Percentiles rank a stretch among this genome's conserved stretches.
Conservation (phyloP, 2,329 filamentous ascomycete genomes). For the Rasamsonia emersonii region DNA sequence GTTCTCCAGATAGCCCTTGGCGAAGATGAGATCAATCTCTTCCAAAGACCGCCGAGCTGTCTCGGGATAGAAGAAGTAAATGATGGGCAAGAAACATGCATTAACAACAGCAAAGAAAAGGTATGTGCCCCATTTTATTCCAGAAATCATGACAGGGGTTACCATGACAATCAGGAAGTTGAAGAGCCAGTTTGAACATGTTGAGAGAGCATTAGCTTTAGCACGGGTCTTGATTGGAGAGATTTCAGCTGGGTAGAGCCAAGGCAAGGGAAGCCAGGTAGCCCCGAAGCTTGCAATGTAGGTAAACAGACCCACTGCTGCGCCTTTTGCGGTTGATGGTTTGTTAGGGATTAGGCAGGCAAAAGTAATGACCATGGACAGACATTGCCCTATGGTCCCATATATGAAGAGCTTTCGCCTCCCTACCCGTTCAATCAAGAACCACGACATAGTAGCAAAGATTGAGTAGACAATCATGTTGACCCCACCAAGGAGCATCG, state of each 20-base stretch:
- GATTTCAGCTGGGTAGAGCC: slow-evolving; percentile 41
- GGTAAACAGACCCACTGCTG: slow-evolving; percentile 44
- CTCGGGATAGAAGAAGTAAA: slow-evolving; percentile 26
- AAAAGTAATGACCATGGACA: slow-evolving; percentile 16
- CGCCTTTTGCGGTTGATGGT: slow-evolving; percentile 13
- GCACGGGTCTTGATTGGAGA: slow-evolving; percentile 45
- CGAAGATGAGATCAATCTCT: slow-evolving; percentile 23
- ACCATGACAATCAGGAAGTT: slow-evolving; percentile 36
- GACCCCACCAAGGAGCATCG: slow-evolving; percentile 45
- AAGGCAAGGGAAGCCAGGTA: slow-evolving; percentile 54
- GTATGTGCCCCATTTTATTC: slow-evolving; percentile 23
- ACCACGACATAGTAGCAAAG: slow-evolving; percentile 38
- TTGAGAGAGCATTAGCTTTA: slow-evolving; percentile 44
- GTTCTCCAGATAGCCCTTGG: slow-evolving; percentile 11
- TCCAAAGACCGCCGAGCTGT: slow-evolving; percentile 21
- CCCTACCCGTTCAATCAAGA: slow-evolving; percentile 39
- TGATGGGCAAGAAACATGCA: slow-evolving; percentile 16
- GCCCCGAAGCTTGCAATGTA: slow-evolving; percentile 59
- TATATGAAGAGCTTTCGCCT: slow-evolving; percentile 19
- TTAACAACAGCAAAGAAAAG: slow-evolving; percentile 23
- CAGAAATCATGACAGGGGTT: slow-evolving; percentile 21
- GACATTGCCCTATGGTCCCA: slow-evolving; percentile 19
- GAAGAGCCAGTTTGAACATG: slow-evolving; percentile 43
- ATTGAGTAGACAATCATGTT: slow-evolving; percentile 40
- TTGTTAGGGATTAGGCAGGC: slow-evolving; percentile 14